phyloP scores from a whole-genome alignment of 768 basidiomycete species.

The Melanogaster broomeanus region DNA sequence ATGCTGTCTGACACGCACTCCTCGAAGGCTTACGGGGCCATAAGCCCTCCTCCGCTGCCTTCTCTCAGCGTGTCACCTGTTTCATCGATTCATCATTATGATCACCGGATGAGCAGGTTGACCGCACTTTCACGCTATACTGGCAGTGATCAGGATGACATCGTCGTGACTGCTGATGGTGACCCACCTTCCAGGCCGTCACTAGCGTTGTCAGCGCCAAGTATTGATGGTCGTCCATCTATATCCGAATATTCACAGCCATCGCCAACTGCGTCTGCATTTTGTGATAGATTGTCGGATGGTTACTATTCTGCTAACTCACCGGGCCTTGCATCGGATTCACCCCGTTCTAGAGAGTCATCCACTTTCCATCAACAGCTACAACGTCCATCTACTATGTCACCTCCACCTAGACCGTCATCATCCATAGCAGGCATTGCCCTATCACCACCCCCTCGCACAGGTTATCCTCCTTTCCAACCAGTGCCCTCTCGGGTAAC shows the following conservation, averaged over 20 bases:
- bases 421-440: slow-evolving; percentile 58
- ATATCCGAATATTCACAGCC: slow-evolving; percentile 68
- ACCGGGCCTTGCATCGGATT: slow-evolving; percentile 15
- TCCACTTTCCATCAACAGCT: slow-evolving; percentile 15
- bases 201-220: slow-evolving; percentile 49
- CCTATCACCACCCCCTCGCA: slow-evolving; percentile 54
- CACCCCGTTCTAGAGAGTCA: slow-evolving; percentile 22
- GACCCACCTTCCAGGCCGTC: slow-evolving; percentile 43
- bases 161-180: slow-evolving; percentile 19
- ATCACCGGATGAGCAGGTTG: slow-evolving; percentile 27
- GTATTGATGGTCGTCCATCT: slow-evolving; percentile 48
- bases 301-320: slow-evolving; percentile 33
- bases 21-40: slow-evolving; percentile 28
- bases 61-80: slow-evolving; percentile 32
- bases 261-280: slow-evolving; percentile 81
- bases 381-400: slow-evolving; percentile 35
- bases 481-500: slow-evolving; percentile 15
- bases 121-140: slow-evolving; percentile 31
- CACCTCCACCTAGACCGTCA: slow-evolving; percentile 63
- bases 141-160: slow-evolving; percentile 44
- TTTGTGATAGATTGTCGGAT: slow-evolving; percentile 54
- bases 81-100: slow-evolving; percentile 15
- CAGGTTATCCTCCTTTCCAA: slow-evolving; percentile 18
- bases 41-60: slow-evolving; percentile 49
- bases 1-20: slow-evolving; percentile 48